These are phyloP conservation scores for Tubosaeta sp. DNA, from an alignment of 768 basidiomycete species.

Conservation along the genomic window DNA sequence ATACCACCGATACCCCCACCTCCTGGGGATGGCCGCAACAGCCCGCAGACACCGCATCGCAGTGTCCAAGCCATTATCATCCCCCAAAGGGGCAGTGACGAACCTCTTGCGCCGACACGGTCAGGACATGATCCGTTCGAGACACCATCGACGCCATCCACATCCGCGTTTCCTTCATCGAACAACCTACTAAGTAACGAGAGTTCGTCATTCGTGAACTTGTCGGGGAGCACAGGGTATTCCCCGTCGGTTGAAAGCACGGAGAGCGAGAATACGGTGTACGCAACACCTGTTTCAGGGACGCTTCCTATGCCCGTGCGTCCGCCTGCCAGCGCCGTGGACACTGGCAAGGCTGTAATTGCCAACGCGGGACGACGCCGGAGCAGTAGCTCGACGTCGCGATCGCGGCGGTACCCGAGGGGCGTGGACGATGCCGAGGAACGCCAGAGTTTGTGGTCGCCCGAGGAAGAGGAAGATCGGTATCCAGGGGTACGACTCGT, in stretches of 20 bases:
- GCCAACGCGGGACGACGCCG: slow-evolving; percentile 21
- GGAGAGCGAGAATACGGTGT: slow-evolving; percentile 17
- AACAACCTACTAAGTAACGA: slow-evolving; percentile 7
- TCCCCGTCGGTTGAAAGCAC: slow-evolving; percentile 8
- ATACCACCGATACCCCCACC: slow-evolving; percentile 16
- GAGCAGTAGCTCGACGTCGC: slow-evolving; percentile 39
- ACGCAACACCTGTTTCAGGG: slow-evolving; percentile 9
- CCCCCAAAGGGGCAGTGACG: slow-evolving; percentile 26
- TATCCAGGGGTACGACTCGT: slow-evolving; percentile 39
- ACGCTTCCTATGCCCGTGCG: neutral
- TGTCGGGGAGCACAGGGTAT: neutral
- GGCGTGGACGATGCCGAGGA: slow-evolving; percentile 59
- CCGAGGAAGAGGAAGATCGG: slow-evolving; percentile 16
- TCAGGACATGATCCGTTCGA: slow-evolving; percentile 26
- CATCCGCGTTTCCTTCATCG: slow-evolving; percentile 23
- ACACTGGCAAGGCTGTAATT: neutral
- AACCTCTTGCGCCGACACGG: slow-evolving; percentile 26
- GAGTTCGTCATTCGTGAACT: neutral
- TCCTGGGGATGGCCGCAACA: slow-evolving; percentile 4
- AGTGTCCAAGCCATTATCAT: slow-evolving; percentile 20
- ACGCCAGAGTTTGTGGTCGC: slow-evolving; percentile 50
- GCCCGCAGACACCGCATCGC: slow-evolving; percentile 12
- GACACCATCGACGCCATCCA: slow-evolving; percentile 28
- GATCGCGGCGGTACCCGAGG: slow-evolving; percentile 43
- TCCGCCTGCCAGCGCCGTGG: neutral